Percentiles rank a stretch among this genome's conserved stretches.
Conservation (phyloP, 345 rosid genomes). For the Syzygium grande region DNA sequence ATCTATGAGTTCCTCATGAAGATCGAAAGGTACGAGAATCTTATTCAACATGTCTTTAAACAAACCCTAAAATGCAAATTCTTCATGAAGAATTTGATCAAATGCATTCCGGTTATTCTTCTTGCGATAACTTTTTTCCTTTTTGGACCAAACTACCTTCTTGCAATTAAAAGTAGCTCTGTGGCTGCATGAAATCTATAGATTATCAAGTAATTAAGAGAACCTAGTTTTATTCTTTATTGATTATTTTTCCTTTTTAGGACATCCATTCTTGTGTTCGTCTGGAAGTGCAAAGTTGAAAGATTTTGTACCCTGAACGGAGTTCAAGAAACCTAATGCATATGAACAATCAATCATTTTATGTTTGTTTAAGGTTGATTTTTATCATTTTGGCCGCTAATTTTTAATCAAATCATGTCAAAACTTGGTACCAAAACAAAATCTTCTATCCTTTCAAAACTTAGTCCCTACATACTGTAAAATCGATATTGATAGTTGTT, state of each 20-base stretch:
- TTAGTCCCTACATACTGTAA: background rate
- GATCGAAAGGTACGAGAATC: background rate
- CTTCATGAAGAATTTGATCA: background rate
- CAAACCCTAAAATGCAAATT: background rate
- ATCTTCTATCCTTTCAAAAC: background rate
- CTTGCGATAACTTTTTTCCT: background rate
- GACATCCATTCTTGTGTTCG: background rate
- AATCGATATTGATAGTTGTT: background rate
- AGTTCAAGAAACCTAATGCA: background rate
- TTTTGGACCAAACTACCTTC: background rate
- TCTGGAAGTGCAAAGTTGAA: background rate
- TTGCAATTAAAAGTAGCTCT: background rate
- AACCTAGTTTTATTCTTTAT: background rate
- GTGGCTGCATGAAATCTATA: background rate
- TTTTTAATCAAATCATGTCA: background rate
- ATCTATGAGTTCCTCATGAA: background rate
- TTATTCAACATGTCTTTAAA: background rate
- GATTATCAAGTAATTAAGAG: background rate
- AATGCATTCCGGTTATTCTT: background rate
- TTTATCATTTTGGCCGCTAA: background rate
- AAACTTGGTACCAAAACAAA: background rate
- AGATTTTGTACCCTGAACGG: background rate
- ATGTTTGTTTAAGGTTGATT: background rate
- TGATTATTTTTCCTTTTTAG: background rate
- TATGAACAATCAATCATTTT: background rate